Evolutionary conservation across 2,329 filamentous ascomycete species (phyloP), one percentile per base, ranked within the genome.

Genomic region (Torrubiellomyces zombiae): DNA sequence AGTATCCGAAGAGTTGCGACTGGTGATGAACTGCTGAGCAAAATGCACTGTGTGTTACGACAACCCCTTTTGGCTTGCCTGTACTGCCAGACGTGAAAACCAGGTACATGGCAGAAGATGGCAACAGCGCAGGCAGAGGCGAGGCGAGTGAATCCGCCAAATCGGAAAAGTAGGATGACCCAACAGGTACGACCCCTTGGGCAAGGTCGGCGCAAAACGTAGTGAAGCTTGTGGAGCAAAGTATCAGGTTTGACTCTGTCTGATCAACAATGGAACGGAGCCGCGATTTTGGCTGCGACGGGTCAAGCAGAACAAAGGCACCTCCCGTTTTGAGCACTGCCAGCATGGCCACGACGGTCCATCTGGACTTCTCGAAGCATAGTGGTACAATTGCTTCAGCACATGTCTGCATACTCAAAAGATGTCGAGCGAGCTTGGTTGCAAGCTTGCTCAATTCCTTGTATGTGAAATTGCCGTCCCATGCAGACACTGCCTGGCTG

Each of bases 401-500:
- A 6, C 16, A 4, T 5, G 20, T 14, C 16, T 12, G 9, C 5
- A 19, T 10, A 9, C 13, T 5, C 5, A 14, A 8, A 6, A 25
- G n/a, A 7, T 13, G 11, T 6, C 16, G 16, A 13, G 23, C 16
- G 10, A 25, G 23, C 8, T 14, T 8, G 11, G 13, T 11, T 7
- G 23, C 19, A 8, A 25, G 23, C 5, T 9, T n/a, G 16, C 20
- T 12, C 6, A 25, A 18, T 12, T 25, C 6, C n/a, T 12, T 13
- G 11, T 25, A 20, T 9, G 23, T 13, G 5, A 19, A 14, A 6
- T 25, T 14, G 7, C 23, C 23, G 12, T 25, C 23, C 23, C 23
- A 25, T 5, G 23, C 9, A 14, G 16, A 25, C 5, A 25, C 16
- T 2, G 23, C 23, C 2, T 11, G 23, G 4, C 16, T 13, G 14